These are phyloP conservation scores for Chlorella sp. DNA, from an alignment of 139 green algal species.

Conservation along the genomic window DNA sequence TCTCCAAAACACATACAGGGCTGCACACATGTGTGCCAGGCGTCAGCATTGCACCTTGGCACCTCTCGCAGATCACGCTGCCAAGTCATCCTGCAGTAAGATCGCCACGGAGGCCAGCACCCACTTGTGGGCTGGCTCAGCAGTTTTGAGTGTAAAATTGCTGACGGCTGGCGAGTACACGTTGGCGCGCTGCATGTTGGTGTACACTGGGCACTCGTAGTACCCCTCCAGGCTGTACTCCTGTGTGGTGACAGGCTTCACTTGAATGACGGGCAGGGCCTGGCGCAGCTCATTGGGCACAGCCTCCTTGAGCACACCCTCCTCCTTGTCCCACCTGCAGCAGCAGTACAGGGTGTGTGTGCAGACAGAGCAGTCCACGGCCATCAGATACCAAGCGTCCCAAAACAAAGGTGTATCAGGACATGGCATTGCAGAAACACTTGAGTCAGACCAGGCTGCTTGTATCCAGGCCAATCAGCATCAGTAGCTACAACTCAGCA, in stretches of 20 bases:
- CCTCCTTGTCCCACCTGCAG: constrained; percentile 73
- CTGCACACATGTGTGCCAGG: too few relatives aligned
- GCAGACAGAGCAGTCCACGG: too few relatives aligned
- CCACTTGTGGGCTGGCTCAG: constrained; percentile 70
- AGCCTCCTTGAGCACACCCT: constrained; percentile 66
- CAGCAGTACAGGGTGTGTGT: too few relatives aligned
- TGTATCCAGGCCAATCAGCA: too few relatives aligned
- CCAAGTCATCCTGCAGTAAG: constrained; percentile 86
- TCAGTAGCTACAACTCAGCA: too few relatives aligned
- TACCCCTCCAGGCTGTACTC: constrained; percentile 60
- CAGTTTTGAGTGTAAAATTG: constrained; percentile 73
- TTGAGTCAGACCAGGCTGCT: too few relatives aligned
- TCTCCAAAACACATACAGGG: too few relatives aligned
- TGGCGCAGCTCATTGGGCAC: constrained; percentile 75
- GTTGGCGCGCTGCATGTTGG: constrained; percentile 84
- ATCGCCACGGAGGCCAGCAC: constrained; percentile 67
- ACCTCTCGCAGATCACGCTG: too few relatives aligned
- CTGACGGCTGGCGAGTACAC: constrained; percentile 74
- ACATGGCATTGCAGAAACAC: too few relatives aligned
- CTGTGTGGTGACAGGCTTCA: constrained; percentile 68
- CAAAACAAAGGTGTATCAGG: too few relatives aligned
- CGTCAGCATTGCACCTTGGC: too few relatives aligned
- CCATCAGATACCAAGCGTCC: too few relatives aligned
- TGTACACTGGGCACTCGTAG: constrained; percentile 81
- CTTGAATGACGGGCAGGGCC: constrained; percentile 66